These are phyloP conservation scores for Pseudogymnoascus sp. DNA, from an alignment of 2,329 filamentous ascomycete genomes.

Conservation along the genomic window DNA sequence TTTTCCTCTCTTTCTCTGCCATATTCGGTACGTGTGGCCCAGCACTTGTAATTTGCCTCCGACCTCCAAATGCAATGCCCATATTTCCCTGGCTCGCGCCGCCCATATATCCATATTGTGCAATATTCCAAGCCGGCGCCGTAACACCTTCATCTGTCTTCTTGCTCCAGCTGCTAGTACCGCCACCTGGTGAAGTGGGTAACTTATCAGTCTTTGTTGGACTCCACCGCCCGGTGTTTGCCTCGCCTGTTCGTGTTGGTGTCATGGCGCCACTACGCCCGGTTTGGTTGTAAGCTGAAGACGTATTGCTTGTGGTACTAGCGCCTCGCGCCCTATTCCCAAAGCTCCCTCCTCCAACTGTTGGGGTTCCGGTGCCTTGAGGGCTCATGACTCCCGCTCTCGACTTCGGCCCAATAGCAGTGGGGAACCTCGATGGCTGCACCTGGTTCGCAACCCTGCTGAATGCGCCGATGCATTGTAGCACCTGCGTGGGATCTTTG, in stretches of 20 bases:
- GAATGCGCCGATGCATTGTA: constrained; percentile 88
- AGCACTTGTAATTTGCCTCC: constrained; percentile 85
- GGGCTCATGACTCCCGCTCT: constrained; percentile 57
- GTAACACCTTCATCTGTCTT: constrained; percentile 74
- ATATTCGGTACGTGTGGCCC: constrained; percentile 72
- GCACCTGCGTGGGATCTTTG: constrained; percentile 92
- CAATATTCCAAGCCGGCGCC: constrained; percentile 93
- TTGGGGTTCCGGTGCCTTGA: constrained; percentile 53
- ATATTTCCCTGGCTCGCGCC: constrained; percentile 94
- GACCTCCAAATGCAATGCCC: constrained; percentile 84
- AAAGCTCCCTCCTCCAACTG: constrained; percentile 41
- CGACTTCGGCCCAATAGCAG: constrained; percentile 66
- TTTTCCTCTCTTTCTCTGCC: constrained; percentile 73
- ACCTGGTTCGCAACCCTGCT: constrained; percentile 74
- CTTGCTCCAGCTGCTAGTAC: constrained; percentile 85
- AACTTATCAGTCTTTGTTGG: constrained; percentile 55
- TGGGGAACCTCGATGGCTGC: constrained; percentile 68
- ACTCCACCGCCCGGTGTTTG: constrained; percentile 52
- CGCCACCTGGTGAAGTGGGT: constrained; percentile 42
- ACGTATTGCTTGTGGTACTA: constrained; percentile 55
- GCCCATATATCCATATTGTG: constrained; percentile 97
- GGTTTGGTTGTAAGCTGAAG: constrained; percentile 42
- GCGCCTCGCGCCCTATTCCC: constrained; percentile 41
- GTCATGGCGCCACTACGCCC: constrained; percentile 37
- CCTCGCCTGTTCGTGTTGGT: constrained; percentile 29